Evolutionary conservation across 1,139 yeast genomes (phyloP).

Genomic region (Diutina sp.): DNA sequence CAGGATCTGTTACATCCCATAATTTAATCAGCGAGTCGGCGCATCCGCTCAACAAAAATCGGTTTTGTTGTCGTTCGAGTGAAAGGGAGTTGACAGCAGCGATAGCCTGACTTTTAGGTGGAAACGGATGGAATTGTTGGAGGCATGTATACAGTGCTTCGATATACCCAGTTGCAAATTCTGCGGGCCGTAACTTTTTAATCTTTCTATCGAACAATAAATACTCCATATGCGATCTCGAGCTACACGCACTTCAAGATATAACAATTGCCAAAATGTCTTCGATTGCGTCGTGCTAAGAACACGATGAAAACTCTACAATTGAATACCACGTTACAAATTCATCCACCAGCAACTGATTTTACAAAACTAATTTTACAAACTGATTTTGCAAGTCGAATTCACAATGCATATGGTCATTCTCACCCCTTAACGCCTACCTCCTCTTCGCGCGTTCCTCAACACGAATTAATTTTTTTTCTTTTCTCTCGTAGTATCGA

Average conservation of each 20-base stretch:
- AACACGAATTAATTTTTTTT: neutral
- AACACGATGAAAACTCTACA: too few species aligned
- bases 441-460: neutral
- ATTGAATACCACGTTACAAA: too few species aligned
- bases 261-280: too few species aligned
- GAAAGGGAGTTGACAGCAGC: conserved; percentile 56
- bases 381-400: too few species aligned
- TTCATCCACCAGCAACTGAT: too few species aligned
- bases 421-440: neutral
- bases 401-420: too few species aligned
- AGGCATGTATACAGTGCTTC: conserved; percentile 27
- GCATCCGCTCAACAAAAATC: conserved; percentile 56
- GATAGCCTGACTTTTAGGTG: conserved; percentile 23
- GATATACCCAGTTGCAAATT: conserved; percentile 24
- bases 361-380: too few species aligned
- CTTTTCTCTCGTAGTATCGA: neutral
- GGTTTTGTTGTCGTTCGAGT: conserved; percentile 38
- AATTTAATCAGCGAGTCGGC: conserved; percentile 62
- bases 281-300: too few species aligned
- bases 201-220: conserved; percentile 22
- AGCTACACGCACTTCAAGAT: neutral
- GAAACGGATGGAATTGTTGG: conserved; percentile 19
- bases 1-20: conserved; percentile 32
- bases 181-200: conserved; percentile 17
- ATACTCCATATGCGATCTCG: neutral